These are phyloP conservation scores for Exophiala calicioides DNA, from an alignment of 2,329 filamentous ascomycete species.

Conservation along the genomic window DNA sequence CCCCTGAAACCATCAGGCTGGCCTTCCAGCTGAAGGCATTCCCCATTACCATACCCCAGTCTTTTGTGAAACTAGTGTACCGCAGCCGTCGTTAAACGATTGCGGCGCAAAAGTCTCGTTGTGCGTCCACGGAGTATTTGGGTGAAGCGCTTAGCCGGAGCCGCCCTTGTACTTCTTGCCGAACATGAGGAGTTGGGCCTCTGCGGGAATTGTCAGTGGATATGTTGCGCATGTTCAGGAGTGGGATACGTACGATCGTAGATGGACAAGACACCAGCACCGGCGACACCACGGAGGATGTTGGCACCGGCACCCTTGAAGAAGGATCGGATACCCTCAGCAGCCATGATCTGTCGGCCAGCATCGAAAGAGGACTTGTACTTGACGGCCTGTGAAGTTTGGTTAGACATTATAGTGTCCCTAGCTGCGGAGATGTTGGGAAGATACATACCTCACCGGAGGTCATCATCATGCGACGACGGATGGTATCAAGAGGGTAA, in stretches of 20 bases:
- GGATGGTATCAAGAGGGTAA: slow-evolving; percentile 99
- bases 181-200: slow-evolving; percentile 88
- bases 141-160: slow-evolving; percentile 36
- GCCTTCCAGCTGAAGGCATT: slow-evolving; percentile 19
- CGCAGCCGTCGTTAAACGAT: background rate
- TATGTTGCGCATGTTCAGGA: background rate
- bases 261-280: slow-evolving; percentile 99
- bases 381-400: slow-evolving; percentile 84
- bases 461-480: slow-evolving; percentile 99
- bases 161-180: slow-evolving; percentile 93
- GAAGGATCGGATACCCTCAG: slow-evolving; percentile 95
- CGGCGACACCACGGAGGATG: slow-evolving; percentile 99
- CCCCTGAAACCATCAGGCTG: slow-evolving; percentile 4
- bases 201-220: slow-evolving; percentile 28
- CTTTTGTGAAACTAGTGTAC: background rate
- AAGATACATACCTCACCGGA: slow-evolving; percentile 63
- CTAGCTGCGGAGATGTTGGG: background rate
- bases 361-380: slow-evolving; percentile 97
- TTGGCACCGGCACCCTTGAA: slow-evolving; percentile 99
- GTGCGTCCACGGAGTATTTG: slow-evolving; percentile 11
- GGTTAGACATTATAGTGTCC: slow-evolving; percentile 8
- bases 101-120: slow-evolving; percentile 4
- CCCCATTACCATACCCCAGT: slow-evolving; percentile 9
- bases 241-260: slow-evolving; percentile 72
- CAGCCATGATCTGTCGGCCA: slow-evolving; percentile 92